Evolutionary conservation across 2,329 filamentous ascomycete species (phyloP).

Genomic region (Neofusicoccum umdonicola): DNA sequence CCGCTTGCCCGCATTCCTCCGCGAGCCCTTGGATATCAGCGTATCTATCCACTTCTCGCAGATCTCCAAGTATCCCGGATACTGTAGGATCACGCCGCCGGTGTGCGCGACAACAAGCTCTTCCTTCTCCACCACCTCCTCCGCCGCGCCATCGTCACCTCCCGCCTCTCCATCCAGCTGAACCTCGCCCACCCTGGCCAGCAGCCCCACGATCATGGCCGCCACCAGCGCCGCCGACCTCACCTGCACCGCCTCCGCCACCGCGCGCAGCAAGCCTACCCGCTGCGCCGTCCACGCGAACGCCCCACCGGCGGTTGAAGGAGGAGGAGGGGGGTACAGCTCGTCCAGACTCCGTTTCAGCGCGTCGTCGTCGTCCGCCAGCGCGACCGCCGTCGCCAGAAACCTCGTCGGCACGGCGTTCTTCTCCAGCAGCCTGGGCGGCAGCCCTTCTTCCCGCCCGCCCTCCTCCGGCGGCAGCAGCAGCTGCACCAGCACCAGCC

Average conservation of each 20-base stretch:
- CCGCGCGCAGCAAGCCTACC: conserved; percentile 60
- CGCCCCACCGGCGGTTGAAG: conserved; percentile 32
- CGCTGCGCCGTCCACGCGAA: conserved; percentile 64
- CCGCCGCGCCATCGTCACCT: conserved; percentile 6
- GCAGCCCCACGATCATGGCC: conserved; percentile 67
- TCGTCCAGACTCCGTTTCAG: neutral
- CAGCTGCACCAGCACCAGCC: conserved; percentile 68
- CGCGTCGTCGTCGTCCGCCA: conserved; percentile 18
- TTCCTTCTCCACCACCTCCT: conserved; percentile 46
- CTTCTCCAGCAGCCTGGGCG: conserved; percentile 53
- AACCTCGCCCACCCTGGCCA: conserved; percentile 68
- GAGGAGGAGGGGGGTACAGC: conserved; percentile 36
- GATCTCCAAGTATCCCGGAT: conserved; percentile 69
- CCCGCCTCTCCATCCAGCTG: conserved; percentile 28
- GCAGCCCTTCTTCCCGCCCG: conserved; percentile 41
- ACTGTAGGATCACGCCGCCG: conserved; percentile 76
- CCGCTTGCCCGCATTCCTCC: conserved; percentile 39
- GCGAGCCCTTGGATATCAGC: conserved; percentile 46
- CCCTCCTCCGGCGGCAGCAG: conserved; percentile 42
- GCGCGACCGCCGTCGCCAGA: conserved; percentile 65
- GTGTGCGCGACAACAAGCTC: conserved; percentile 77
- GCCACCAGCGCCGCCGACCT: conserved; percentile 73
- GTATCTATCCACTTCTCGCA: conserved; percentile 68
- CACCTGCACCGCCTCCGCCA: conserved; percentile 68
- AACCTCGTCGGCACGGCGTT: conserved; percentile 71